Percentiles rank a stretch among this genome's conserved stretches.
Evolutionary conservation across 1,139 yeast genomes (phyloP).

Genomic region (Scheffersomyces titani): DNA sequence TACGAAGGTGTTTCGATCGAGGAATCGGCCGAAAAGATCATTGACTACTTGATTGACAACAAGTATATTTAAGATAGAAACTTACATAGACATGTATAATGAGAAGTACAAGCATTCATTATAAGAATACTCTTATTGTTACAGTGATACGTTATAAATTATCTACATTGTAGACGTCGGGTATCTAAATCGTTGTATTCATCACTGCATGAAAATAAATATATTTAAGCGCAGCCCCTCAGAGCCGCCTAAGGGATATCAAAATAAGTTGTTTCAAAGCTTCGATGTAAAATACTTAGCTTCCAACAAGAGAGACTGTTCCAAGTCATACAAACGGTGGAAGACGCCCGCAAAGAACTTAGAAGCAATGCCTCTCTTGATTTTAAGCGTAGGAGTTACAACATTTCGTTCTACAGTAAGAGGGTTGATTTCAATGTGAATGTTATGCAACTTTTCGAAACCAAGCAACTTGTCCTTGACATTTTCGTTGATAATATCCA

Average conservation of each 20-base stretch:
- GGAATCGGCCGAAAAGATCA: slow-evolving; percentile 74
- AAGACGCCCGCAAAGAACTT: slow-evolving; percentile 25
- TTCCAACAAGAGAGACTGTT: slow-evolving; percentile 10
- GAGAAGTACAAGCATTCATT: not conserved
- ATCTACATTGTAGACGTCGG: not conserved
- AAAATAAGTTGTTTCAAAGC: not conserved
- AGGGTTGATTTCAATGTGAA: slow-evolving; percentile 38
- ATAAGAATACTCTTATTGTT: not conserved
- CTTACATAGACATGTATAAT: not conserved
- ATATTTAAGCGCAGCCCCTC: not conserved
- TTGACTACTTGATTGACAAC: slow-evolving; percentile 63
- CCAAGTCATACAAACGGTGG: slow-evolving; percentile 15
- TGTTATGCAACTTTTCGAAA: slow-evolving; percentile 39
- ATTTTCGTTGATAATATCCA: slow-evolving; percentile 29
- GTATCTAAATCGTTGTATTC: no score
- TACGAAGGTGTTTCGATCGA: slow-evolving; percentile 67
- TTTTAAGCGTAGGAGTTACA: slow-evolving; percentile 44
- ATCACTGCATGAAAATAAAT: no score
- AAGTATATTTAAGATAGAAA: slow-evolving; percentile 37
- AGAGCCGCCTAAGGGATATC: not conserved
- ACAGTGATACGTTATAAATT: not conserved
- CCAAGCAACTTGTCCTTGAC: slow-evolving; percentile 28
- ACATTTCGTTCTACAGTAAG: slow-evolving; percentile 39
- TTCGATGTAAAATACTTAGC: not conserved
- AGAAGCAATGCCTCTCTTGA: slow-evolving; percentile 39